phyloP scores from a whole-genome alignment of 148 eudicot species.

The Silene uniflora region DNA sequence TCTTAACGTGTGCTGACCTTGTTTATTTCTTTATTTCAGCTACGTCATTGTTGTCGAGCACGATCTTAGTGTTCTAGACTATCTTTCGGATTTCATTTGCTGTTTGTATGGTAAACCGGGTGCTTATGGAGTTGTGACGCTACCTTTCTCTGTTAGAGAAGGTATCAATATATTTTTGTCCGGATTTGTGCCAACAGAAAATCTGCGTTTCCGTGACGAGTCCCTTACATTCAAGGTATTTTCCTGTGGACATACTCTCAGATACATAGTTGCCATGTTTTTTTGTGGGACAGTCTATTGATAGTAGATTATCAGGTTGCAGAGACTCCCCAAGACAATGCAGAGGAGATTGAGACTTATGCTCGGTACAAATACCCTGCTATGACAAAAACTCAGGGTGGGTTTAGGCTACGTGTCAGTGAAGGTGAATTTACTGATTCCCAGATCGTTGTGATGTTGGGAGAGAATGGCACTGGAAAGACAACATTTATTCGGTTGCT shows the following conservation, averaged over 20 bases:
- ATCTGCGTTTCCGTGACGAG: constrained; percentile 84
- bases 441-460: constrained; percentile 92
- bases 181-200: constrained; percentile 95
- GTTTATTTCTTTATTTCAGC: constrained; percentile 44
- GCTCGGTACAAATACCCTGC: constrained; percentile 91
- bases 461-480: constrained; percentile 98
- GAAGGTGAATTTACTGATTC: constrained; percentile 99
- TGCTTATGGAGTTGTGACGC: constrained; percentile 96
- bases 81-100: constrained; percentile 91
- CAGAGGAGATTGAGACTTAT: constrained; percentile 83
- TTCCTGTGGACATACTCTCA: not conserved
- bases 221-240: constrained; percentile 92
- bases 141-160: constrained; percentile 97
- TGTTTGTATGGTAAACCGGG: constrained; percentile 98
- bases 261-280: not conserved
- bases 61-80: constrained; percentile 94
- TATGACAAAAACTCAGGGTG: constrained; percentile 82
- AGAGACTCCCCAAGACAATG: constrained; percentile 90
- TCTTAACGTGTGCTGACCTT: constrained; percentile 9
- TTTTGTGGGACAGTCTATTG: not conserved
- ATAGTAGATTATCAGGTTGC: constrained; percentile 55
- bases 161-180: constrained; percentile 94
- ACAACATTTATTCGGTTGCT: constrained; percentile 92
- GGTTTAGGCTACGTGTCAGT: constrained; percentile 61
- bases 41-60: constrained; percentile 97